Conservation (phyloP, 106 monocot genomes). For the Triglochin maritima region DNA sequence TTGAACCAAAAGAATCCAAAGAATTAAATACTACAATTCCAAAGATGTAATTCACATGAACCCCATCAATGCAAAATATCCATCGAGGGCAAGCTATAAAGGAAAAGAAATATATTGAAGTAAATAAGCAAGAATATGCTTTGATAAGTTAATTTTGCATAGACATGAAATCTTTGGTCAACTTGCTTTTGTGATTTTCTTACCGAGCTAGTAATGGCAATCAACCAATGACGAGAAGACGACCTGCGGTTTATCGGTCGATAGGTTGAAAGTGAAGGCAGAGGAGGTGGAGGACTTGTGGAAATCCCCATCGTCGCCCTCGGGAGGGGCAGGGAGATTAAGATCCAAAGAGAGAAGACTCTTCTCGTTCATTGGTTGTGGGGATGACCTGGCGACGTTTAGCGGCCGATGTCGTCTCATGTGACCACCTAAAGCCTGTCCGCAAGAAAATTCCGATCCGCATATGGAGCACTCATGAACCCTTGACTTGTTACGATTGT, state of each 20-base stretch:
- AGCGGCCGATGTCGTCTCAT: constrained; percentile 36
- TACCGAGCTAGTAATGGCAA: constrained; percentile 7
- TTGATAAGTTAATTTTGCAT: neutral
- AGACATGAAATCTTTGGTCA: neutral
- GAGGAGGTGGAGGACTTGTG: neutral
- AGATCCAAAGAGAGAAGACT: constrained; percentile 22
- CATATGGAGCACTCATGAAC: constrained; percentile 39
- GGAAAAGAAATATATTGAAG: neutral
- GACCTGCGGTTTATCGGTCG: constrained; percentile 1
- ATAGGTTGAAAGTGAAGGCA: constrained; percentile 1
- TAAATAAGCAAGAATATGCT: neutral
- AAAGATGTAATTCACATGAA: neutral
- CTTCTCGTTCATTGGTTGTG: constrained; percentile 4
- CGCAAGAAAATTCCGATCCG: constrained; percentile 31
- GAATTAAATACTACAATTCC: neutral
- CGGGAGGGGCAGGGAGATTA: constrained; percentile 29
- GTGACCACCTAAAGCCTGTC: constrained; percentile 43
- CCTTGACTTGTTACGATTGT: constrained; percentile 9
- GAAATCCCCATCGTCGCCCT: constrained; percentile 7
- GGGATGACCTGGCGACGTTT: neutral
- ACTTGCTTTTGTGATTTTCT: neutral
- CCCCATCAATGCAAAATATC: neutral
- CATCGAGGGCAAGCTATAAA: neutral
- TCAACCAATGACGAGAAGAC: constrained; percentile 17
- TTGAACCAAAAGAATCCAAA: neutral